Evolutionary conservation across 2,329 filamentous ascomycete species (phyloP).

Genomic region (Botryotinia calthae): DNA sequence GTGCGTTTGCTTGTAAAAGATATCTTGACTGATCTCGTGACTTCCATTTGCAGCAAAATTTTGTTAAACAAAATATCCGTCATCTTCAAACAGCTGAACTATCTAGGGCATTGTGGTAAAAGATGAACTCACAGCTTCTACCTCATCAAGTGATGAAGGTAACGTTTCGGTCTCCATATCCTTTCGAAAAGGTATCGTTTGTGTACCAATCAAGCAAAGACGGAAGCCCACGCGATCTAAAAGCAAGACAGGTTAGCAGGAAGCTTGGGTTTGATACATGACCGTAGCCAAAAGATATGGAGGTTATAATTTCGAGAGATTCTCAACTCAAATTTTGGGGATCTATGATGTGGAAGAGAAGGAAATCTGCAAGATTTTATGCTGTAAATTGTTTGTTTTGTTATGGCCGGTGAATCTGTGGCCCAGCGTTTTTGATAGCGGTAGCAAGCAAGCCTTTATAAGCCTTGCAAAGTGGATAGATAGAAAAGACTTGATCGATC

Average conservation of each 20-base stretch:
- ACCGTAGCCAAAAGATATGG: not conserved
- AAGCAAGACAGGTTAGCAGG: conserved; percentile 1
- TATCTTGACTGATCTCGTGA: conserved; percentile 3
- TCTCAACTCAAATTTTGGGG: not conserved
- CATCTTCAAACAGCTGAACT: not conserved
- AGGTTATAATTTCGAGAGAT: not conserved
- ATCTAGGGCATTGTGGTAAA: not conserved
- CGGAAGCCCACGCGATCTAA: not conserved
- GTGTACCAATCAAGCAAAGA: not conserved
- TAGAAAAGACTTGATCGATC: not conserved
- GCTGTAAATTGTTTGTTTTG: not conserved
- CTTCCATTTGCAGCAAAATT: not conserved
- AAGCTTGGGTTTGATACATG: conserved; percentile 8
- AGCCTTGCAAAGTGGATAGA: conserved; percentile 16
- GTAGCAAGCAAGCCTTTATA: not conserved
- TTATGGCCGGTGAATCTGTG: conserved; percentile 5
- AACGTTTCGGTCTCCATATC: conserved; percentile 25
- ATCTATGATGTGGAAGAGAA: not conserved
- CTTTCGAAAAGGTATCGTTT: not conserved
- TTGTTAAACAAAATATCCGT: not conserved
- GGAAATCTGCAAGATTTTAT: not conserved
- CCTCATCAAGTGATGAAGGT: conserved; percentile 36
- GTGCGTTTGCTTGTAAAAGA: not conserved
- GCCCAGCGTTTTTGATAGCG: not conserved
- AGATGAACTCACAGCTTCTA: conserved; percentile 34